Base-by-base conservation (phyloP, 164 flowering plant genomes). In the Nelumbo lutea region DNA sequence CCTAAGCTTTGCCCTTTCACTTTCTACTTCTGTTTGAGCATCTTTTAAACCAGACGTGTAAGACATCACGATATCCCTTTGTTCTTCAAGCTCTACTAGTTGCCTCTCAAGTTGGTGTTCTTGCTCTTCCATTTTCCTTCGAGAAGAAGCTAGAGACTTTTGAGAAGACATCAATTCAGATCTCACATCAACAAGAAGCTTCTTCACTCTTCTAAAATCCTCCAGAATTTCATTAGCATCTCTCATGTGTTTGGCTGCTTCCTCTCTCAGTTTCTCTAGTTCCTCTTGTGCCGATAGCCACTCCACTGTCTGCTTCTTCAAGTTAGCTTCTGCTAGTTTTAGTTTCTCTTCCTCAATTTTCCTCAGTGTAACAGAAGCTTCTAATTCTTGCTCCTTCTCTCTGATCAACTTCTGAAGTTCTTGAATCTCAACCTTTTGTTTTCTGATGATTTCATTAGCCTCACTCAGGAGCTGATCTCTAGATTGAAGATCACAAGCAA, bases 101-200 rank as follows among this genome's bases (percentile, higher is more conserved):
- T 86, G 93, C 70, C 76, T 80, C 57, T 83, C 82, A 14, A 94
- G 74, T 60, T 82, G 73, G 73, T 70, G 73, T 71, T 82, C 95
- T 62, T 87, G 96, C 52, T 85, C 83, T 72, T 85, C 82, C 85
- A 87, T 83, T 83, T 76, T 80, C 58, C 72, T 45, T 63, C 88
- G 79, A 15, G 89, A 88, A n/a, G 81, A 81, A 46, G 83, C 78
- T 67, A 94, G 76, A 68, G 87, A 84, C 72, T 85, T 83, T 73
- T 90, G 93, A 42, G 90, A 83, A 67, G 83, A 79, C 72, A 88
- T 82, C 73, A 94, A 76, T 77, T 88, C 95, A 62, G 87, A 79
- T 79, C 87, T 88, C 76, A 91, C 90, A 74, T 83, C 87, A 65
- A 73, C 67, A 65, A 94, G 90, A 76, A 94, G 90, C 67, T 67